A percentile compares a stretch with the other conserved stretches of the same genome.
Conservation (phyloP, 768 basidiomycete species). For the Termitomyces bulborhizus region DNA sequence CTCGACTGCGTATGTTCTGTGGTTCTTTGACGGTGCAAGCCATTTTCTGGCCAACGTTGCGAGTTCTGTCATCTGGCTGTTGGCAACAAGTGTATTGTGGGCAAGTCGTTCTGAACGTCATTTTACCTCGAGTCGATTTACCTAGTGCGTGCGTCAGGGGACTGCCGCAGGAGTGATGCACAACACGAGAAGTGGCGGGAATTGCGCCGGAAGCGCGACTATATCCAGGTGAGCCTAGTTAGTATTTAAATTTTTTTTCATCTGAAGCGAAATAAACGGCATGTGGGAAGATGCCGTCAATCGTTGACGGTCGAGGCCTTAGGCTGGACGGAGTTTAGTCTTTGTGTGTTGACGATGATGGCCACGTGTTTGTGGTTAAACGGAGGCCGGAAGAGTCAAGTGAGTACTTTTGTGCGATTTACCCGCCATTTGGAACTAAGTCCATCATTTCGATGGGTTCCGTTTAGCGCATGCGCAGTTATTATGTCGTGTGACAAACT, state of each 20-base stretch:
- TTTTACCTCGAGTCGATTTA: neutral
- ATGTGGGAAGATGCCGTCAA: slow-evolving; percentile 52
- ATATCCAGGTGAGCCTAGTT: slow-evolving; percentile 41
- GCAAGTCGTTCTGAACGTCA: slow-evolving; percentile 28
- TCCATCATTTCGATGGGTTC: neutral
- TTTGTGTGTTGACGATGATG: slow-evolving; percentile 50
- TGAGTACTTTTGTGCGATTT: slow-evolving; percentile 11
- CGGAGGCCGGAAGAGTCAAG: slow-evolving; percentile 14
- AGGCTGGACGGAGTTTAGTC: slow-evolving; percentile 69
- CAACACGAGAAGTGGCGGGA: slow-evolving; percentile 50
- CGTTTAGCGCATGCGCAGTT: neutral
- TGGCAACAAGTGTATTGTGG: slow-evolving; percentile 62
- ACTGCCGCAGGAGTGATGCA: slow-evolving; percentile 64
- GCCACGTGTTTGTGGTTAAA: slow-evolving; percentile 44
- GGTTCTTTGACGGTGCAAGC: slow-evolving; percentile 59
- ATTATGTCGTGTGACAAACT: slow-evolving; percentile 6
- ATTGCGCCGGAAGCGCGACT: slow-evolving; percentile 46
- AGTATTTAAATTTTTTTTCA: neutral
- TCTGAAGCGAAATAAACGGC: neutral
- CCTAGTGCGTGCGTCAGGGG: slow-evolving; percentile 36
- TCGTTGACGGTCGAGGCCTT: slow-evolving; percentile 67
- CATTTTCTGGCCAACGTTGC: slow-evolving; percentile 72
- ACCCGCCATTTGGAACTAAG: too few relatives aligned
- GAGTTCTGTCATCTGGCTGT: slow-evolving; percentile 70
- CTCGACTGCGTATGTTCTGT: slow-evolving; percentile 62